These are phyloP conservation scores for Fusarium liriodendri DNA, from an alignment of 2,329 filamentous ascomycete species.

Conservation along the genomic window DNA sequence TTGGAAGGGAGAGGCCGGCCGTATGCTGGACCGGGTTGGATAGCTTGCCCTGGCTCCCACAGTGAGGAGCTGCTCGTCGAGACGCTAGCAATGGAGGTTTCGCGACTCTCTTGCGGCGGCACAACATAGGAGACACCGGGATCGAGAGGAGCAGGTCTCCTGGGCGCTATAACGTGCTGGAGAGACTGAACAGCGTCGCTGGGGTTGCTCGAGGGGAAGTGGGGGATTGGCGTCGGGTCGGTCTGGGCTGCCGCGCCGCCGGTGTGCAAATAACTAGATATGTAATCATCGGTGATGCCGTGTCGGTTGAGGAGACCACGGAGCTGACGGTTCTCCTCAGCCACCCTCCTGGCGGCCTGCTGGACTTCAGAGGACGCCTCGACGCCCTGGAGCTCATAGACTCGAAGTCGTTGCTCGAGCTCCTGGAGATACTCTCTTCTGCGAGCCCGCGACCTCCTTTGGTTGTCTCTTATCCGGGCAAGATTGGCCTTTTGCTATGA, in stretches of 20 bases:
- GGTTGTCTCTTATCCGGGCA: constrained; percentile 78
- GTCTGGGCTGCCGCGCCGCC: constrained; percentile 27
- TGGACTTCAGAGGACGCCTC: constrained; percentile 80
- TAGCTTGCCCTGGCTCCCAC: constrained; percentile 47
- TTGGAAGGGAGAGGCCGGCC: constrained; percentile 42
- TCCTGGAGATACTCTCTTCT: constrained; percentile 79
- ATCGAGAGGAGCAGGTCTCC: constrained; percentile 47
- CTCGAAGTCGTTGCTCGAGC: constrained; percentile 70
- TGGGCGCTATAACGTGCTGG: constrained; percentile 52
- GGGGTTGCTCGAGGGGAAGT: constrained; percentile 37
- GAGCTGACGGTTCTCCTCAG: constrained; percentile 76
- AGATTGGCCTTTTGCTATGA: constrained; percentile 53
- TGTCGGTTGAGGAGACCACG: constrained; percentile 67
- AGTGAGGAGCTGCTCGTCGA: constrained; percentile 48
- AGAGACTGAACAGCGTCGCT: constrained; percentile 48
- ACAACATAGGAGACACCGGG: constrained; percentile 42
- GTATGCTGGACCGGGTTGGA: constrained; percentile 41
- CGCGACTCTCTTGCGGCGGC: constrained; percentile 48
- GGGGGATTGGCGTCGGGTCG: constrained; percentile 33
- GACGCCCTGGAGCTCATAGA: constrained; percentile 73
- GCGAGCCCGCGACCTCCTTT: constrained; percentile 78
- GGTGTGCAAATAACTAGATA: constrained; percentile 56
- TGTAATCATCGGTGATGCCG: constrained; percentile 67
- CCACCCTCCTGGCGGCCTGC: constrained; percentile 73
- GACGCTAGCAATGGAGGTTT: constrained; percentile 48